Percentiles rank a stretch among this genome's conserved stretches.
These are phyloP conservation scores for Rhododendron mucronatum DNA, from an alignment of 148 eudicot genomes.

Conservation along the genomic window DNA sequence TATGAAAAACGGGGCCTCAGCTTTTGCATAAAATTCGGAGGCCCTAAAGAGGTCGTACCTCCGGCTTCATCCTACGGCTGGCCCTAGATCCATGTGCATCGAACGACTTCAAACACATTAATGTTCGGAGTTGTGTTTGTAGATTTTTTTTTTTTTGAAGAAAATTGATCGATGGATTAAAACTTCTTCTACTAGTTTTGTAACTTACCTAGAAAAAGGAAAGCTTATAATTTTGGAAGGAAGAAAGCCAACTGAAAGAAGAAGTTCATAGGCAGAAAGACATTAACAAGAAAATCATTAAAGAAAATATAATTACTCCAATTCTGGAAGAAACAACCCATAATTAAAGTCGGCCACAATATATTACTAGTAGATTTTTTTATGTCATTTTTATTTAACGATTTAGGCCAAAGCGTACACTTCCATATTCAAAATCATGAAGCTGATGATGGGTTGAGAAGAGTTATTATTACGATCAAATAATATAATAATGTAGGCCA, in stretches of 20 bases:
- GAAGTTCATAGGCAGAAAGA: background rate
- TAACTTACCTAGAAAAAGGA: background rate
- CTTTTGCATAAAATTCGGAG: too few species aligned
- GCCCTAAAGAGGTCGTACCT: too few species aligned
- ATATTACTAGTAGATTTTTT: too few species aligned
- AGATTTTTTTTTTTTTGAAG: too few species aligned
- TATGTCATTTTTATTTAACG: background rate
- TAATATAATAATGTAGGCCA: background rate
- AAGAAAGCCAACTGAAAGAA: background rate
- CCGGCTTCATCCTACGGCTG: too few species aligned
- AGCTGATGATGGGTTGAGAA: background rate
- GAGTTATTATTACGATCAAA: background rate
- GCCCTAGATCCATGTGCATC: too few species aligned
- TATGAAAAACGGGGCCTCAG: too few species aligned
- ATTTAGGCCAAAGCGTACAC: background rate
- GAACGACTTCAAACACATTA: too few species aligned
- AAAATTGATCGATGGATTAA: background rate
- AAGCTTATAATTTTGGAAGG: background rate
- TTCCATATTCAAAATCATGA: background rate
- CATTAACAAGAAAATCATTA: background rate
- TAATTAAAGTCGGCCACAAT: background rate
- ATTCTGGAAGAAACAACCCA: background rate
- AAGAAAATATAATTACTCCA: background rate
- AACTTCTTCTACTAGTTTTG: background rate
- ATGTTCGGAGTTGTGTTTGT: too few species aligned